Evolutionary conservation across 2,329 filamentous ascomycete genomes (phyloP), one percentile per base, ranked within the genome.

Genomic region (Trichoderma breve): DNA sequence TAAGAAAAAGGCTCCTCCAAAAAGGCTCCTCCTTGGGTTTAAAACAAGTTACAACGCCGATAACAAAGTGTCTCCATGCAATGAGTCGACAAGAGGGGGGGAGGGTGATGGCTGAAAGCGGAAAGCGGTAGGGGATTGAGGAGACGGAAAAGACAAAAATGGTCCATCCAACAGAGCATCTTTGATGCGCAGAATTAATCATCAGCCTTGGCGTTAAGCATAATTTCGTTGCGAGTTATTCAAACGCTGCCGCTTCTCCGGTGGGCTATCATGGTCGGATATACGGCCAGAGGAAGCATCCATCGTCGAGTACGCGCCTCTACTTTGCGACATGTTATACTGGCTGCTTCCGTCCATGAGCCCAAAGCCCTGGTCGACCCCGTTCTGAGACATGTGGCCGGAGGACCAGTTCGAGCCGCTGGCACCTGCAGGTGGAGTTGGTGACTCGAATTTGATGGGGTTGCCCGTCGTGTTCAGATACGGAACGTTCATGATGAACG

Each of bases 161-260:
- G 39, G 7, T 21, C 55, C 55, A 39, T 36, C 60, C 60, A 39
- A 63, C 51, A 58, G 26, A 57, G 43, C 68, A 57, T 60, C 8
- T 12, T 28, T 28, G 30, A 71, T 36, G 62, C 53, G 53, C 39
- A 43, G 55, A 28, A 53, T 61, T 53, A 26, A 32, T 58, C 28
- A 28, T 30, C 63, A 34, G 51, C 39, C 47, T 28, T 30, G 30
- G n/a, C 67, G n/a, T 80, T 80, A 82, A 72, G 80, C 80, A 77
- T 83, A 85, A 73, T 78, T 82, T 21, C 81, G 79, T 60, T 83
- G 82, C 1, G 83, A 80, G 3, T 80, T 82, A 71, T 85, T 87
- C 65, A 87, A 71, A 58, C 87, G 81, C 75, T 88, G 87, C 64
- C 87, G 82, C 78, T 89, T 89, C 76, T 88, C 87, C 73, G 82